Base-by-base conservation (phyloP, 768 basidiomycete species). In the Boletus fagicola region DNA sequence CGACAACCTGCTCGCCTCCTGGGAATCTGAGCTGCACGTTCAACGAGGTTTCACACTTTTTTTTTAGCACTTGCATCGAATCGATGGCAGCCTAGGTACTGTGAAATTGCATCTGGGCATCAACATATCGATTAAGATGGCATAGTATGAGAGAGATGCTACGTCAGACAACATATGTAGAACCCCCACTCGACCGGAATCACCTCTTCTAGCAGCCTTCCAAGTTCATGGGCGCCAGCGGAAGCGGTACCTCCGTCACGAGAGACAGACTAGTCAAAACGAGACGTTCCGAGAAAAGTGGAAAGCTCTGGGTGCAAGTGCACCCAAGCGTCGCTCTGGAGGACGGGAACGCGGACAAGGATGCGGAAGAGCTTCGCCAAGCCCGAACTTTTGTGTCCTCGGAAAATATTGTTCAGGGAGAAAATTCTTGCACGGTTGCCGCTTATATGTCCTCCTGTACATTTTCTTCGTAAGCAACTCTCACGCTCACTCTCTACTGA, bases 311-410 rank as follows among this genome's bases (percentile, higher is more conserved):
- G 65, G 62, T 70, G 65, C 53, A 36, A 65, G 35, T 58, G 70
- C 70, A 71, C 76, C 74, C 76, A 54, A 73, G 3, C 72, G 56
- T 84, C 67, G 60, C 39, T 91, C 81, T 90, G 79, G 88, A 81
- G 83, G 87, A 91, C 89, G 88, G 89, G 89, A 91, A 93, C 91
- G 91, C 91, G 91, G 87, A 83, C 90, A 83, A 84, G 89, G 84
- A 91, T 83, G 82, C 85, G 87, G 86, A 82, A 80, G 74, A 81
- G 83, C 84, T 87, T 78, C 71, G 75, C 87, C 90, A 70, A 80
- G 91, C 83, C 88, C 91, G 91, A 93, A 92, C 91, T 93, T 90
- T 89, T 83, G 71, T 84, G 90, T 92, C 89, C 85, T 81, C 89
- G 59, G 68, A 76, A 84, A 31, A 31, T 31, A 35, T 88, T 87